Conservation (phyloP, 192 early-diverging fungal genomes). For the Coemansia sp. region DNA sequence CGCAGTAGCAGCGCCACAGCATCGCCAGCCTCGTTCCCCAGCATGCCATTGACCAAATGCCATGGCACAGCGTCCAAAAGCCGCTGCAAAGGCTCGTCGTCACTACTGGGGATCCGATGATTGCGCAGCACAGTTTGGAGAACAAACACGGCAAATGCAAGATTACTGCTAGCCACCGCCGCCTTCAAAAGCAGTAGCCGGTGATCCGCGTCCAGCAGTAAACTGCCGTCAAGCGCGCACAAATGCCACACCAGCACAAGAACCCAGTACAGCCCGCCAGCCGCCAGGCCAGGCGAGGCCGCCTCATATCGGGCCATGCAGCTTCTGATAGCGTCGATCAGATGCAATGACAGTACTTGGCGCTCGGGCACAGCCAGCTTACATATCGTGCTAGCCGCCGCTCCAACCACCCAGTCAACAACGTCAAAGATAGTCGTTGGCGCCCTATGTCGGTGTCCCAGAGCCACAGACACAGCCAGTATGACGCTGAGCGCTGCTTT, state of each 20-base stretch:
- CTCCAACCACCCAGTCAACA: conserved; percentile 9
- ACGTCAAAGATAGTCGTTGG: not conserved
- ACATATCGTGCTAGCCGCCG: conserved; percentile 15
- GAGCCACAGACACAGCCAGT: conserved; percentile 9
- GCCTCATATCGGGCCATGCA: not conserved
- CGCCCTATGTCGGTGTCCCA: not conserved
- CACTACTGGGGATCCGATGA: not conserved
- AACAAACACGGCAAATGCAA: conserved; percentile 27
- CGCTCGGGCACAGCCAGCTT: conserved; percentile 4
- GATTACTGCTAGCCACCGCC: conserved; percentile 29
- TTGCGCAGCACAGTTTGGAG: conserved; percentile 19
- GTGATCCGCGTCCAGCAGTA: conserved; percentile 8
- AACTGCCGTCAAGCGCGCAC: not conserved
- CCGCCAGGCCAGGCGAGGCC: not conserved
- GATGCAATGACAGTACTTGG: not conserved
- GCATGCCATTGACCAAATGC: not conserved
- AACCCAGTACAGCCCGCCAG: conserved; percentile 27
- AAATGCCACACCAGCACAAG: conserved; percentile 41
- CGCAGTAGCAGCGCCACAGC: conserved; percentile 6
- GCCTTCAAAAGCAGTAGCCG: conserved; percentile 33
- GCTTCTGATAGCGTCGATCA: conserved; percentile 4
- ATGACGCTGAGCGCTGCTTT: conserved; percentile 10
- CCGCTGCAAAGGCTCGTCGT: not conserved
- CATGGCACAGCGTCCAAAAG: conserved; percentile 11
- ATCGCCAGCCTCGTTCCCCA: conserved; percentile 11